A percentile compares a stretch with the other conserved stretches of the same genome.
phyloP scores from a whole-genome alignment of 1,284 basidiomycete genomes.

The Trametes hirsuta region DNA sequence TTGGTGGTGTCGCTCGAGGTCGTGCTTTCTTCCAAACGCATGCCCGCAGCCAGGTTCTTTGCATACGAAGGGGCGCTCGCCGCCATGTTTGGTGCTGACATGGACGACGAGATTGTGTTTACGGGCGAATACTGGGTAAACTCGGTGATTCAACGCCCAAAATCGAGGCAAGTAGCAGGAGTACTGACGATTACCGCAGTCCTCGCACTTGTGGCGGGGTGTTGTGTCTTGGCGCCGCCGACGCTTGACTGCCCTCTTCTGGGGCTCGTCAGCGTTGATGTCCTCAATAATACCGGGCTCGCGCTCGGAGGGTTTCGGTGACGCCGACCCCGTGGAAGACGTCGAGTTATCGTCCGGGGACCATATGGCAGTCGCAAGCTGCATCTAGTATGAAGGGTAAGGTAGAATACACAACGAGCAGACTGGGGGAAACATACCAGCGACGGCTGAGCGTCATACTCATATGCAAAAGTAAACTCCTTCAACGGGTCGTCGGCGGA shows the following conservation, averaged over 20 bases:
- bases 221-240: not conserved
- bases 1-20: slow-evolving; percentile 12
- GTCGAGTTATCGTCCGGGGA: not conserved
- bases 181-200: not conserved
- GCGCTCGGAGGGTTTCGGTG: not conserved
- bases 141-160: too few relatives aligned
- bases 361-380: too few relatives aligned
- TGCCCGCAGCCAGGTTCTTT: not conserved
- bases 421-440: too few relatives aligned
- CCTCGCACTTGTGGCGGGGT: not conserved
- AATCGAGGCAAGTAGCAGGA: not conserved
- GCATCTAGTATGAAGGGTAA: too few relatives aligned
- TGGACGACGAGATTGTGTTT: slow-evolving; percentile 19
- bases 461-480: too few relatives aligned
- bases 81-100: slow-evolving; percentile 8
- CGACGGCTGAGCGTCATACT: too few relatives aligned
- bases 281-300: not conserved
- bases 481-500: too few relatives aligned
- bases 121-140: slow-evolving; percentile 3
- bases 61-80: slow-evolving; percentile 8
- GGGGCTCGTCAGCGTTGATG: not conserved
- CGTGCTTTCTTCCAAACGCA: slow-evolving; percentile 18
- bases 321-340: not conserved
- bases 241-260: not conserved
- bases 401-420: too few relatives aligned